Conservation (phyloP, 2,329 filamentous ascomycete genomes). For the Arthrobotrys pseudoclavata region DNA sequence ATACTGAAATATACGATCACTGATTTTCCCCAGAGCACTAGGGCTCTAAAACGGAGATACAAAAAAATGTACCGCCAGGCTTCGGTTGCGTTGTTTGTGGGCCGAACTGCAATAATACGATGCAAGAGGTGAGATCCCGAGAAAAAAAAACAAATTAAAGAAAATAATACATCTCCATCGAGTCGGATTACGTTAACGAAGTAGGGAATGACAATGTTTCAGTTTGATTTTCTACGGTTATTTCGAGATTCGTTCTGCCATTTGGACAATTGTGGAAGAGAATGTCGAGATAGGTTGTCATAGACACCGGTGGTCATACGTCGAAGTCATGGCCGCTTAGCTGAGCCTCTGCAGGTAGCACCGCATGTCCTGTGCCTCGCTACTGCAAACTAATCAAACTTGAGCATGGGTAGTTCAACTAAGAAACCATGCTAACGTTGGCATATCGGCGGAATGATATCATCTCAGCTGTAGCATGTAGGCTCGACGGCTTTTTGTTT, state of each 20-base stretch:
- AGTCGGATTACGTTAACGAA: constrained; percentile 9
- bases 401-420: background rate
- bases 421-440: background rate
- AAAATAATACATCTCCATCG: background rate
- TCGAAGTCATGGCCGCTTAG: constrained; percentile 17
- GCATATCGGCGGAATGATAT: constrained; percentile 3
- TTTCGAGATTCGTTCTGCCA: constrained; percentile 2
- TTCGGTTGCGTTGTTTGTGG: constrained; percentile 40
- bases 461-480: background rate
- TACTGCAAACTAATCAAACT: constrained; percentile 9
- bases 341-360: constrained; percentile 5
- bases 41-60: constrained; percentile 7
- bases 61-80: constrained; percentile 30
- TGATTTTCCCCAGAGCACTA: constrained; percentile 2
- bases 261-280: background rate
- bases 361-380: constrained; percentile 4
- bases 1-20: constrained; percentile 6
- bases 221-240: constrained; percentile 24
- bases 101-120: constrained; percentile 38
- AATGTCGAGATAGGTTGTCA: background rate
- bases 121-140: constrained; percentile 43
- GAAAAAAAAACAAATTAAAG: constrained; percentile 15
- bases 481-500: background rate
- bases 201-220: constrained; percentile 32
- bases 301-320: constrained; percentile 8